These are phyloP conservation scores for Termitomyces sp. DNA, from an alignment of 768 basidiomycete species.

Conservation along the genomic window DNA sequence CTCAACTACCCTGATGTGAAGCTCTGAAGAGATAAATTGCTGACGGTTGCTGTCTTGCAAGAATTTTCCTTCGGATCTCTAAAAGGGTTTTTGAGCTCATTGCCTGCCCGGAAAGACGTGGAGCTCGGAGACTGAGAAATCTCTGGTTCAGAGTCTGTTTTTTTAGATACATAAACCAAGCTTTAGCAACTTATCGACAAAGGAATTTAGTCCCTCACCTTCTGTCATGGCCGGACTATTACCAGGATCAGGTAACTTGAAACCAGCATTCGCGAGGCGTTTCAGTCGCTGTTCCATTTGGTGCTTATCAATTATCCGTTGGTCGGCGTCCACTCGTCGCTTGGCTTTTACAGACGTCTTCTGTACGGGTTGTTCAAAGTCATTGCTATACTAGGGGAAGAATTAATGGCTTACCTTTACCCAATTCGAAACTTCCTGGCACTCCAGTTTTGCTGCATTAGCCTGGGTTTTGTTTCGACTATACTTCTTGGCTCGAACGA, in stretches of 20 bases:
- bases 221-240: neutral
- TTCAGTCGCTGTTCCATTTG: neutral
- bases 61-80: neutral
- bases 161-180: neutral
- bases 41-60: neutral
- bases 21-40: neutral
- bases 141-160: neutral
- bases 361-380: neutral
- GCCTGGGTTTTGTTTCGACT: neutral
- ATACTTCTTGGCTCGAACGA: neutral
- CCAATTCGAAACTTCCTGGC: neutral
- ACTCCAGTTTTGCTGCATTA: neutral
- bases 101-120: neutral
- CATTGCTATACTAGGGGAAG: neutral
- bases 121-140: neutral
- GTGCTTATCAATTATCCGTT: neutral
- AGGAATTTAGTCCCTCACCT: neutral
- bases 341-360: neutral
- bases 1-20: neutral
- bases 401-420: neutral
- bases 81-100: neutral
- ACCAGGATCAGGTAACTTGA: neutral
- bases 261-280: neutral
- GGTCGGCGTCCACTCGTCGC: neutral
- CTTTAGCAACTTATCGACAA: neutral